A percentile compares a stretch with the other conserved stretches of the same genome.
These are phyloP conservation scores for Linnemannia elongata DNA, from an alignment of 192 early-diverging fungal species.

Conservation along the genomic window DNA sequence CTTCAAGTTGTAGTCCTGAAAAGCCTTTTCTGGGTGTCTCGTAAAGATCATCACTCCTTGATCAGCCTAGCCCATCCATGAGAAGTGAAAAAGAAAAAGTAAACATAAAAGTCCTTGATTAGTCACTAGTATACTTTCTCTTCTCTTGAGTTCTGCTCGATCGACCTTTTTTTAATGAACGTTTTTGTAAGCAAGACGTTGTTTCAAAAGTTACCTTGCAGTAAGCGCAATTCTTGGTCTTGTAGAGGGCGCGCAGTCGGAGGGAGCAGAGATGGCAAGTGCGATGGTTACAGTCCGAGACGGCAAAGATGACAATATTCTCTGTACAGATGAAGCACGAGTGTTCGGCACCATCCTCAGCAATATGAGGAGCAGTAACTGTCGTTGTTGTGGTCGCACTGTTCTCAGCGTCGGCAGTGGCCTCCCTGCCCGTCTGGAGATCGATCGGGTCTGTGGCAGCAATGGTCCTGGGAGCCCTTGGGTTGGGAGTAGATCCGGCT, in stretches of 20 bases:
- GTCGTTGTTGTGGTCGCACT: neutral
- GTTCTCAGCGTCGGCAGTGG: neutral
- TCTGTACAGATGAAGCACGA: conserved; percentile 94
- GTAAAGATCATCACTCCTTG: conserved; percentile 86
- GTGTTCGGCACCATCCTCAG: conserved; percentile 54
- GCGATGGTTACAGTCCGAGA: conserved; percentile 93
- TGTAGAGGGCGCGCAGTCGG: conserved; percentile 89
- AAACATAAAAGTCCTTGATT: neutral
- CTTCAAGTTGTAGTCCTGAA: conserved; percentile 63
- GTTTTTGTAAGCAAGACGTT: neutral
- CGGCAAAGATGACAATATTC: conserved; percentile 80
- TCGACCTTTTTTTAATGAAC: neutral
- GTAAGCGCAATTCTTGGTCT: conserved; percentile 86
- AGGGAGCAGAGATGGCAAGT: conserved; percentile 95
- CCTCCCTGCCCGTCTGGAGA: conserved; percentile 21
- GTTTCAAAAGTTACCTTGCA: conserved; percentile 79
- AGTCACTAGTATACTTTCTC: neutral
- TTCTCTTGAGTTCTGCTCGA: neutral
- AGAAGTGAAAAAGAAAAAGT: neutral
- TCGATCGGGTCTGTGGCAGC: conserved; percentile 50
- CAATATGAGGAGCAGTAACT: neutral
- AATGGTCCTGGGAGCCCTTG: conserved; percentile 30
- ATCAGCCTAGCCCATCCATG: conserved; percentile 70
- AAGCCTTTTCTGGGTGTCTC: conserved; percentile 67
- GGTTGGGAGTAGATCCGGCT: conserved; percentile 5